Percentiles rank a stretch among this genome's conserved stretches.
Evolutionary conservation across 768 basidiomycete species (phyloP).

Genomic region (Boletus insuetus): DNA sequence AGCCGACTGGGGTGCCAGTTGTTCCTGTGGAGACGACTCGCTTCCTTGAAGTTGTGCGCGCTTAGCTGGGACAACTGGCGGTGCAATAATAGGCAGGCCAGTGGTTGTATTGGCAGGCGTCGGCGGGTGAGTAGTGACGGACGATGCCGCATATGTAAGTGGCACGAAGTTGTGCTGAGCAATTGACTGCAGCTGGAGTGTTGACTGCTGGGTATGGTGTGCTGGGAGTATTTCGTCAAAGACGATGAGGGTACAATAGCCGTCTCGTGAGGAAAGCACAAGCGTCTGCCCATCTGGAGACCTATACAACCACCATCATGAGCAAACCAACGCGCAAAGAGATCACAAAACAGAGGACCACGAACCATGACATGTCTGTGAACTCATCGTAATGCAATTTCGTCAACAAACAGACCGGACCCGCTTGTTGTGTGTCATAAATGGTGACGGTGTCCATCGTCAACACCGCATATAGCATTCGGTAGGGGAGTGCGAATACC

Average conservation of each 20-base stretch:
- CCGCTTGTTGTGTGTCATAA: constrained; percentile 95
- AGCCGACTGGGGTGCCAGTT: constrained; percentile 30
- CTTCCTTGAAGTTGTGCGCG: constrained; percentile 33
- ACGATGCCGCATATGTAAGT: constrained; percentile 37
- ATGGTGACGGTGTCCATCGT: constrained; percentile 95
- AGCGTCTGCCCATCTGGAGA: constrained; percentile 94
- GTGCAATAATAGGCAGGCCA: constrained; percentile 31
- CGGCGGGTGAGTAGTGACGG: constrained; percentile 19
- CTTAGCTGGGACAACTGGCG: constrained; percentile 34
- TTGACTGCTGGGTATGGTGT: constrained; percentile 87
- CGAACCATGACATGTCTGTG: constrained; percentile 94
- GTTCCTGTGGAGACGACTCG: constrained; percentile 9
- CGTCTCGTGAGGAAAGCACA: constrained; percentile 89
- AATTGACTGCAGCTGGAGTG: constrained; percentile 86
- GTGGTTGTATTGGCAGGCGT: constrained; percentile 35
- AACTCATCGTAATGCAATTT: constrained; percentile 98
- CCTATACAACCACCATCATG: constrained; percentile 46
- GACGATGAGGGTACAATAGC: constrained; percentile 92
- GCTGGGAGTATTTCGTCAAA: constrained; percentile 93
- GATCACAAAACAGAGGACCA: constrained; percentile 9
- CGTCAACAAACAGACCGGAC: constrained; percentile 86
- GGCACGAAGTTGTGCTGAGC: constrained; percentile 81
- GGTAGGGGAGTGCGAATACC: constrained; percentile 86
- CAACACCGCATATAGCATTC: constrained; percentile 92
- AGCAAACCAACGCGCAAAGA: constrained; percentile 1